Evolutionary conservation across 495 filamentous ascomycete genomes (phyloP), one percentile per base, ranked within the genome.

Genomic region (Trichoderma gamsii): DNA sequence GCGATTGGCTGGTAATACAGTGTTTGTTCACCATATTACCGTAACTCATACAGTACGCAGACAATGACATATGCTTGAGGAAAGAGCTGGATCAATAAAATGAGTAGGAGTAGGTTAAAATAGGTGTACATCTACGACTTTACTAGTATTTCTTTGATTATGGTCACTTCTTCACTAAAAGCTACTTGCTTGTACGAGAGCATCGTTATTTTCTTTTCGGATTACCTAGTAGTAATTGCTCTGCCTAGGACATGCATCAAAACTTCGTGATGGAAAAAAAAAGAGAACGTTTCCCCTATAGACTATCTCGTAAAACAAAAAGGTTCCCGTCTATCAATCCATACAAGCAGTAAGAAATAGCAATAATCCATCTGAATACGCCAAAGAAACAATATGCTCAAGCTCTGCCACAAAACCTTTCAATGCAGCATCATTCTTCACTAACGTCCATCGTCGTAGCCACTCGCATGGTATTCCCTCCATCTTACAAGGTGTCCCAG

Each of bases 401-500:
- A 49, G 7, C n/a, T n/a, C n/a, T n/a, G n/a, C 44, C 44, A 18
- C 44, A n/a, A 49, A 38, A n/a, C n/a, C 44, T 49, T 16, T n/a
- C 44, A 12, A 49, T 18, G 44, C 44, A n/a, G 15, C 12, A 49
- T 16, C 44, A n/a, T n/a, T 16, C 44, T n/a, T 38, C 8, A 38
- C 35, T 5, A 38, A 38, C 2, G 35, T 38, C 8, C 35, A 38
- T 38, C 35, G 35, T 38, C 3, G 0, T 38, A 38, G 5, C 0
- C 35, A 38, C 35, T 6, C 35, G 35, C 35, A 38, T 29, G 0
- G 23, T 52, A 70, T 25, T 67, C 70, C 65, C 70, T 56, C 46
- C 41, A 9, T 21, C 41, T 77, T 67, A 92, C 66, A 93, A 87
- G 27, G 93, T 97, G 79, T 99, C 95, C 95, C 95, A 99, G 3